A percentile compares a stretch with the other conserved stretches of the same genome.
phyloP scores from a whole-genome alignment of 257 asterid species.

The Plantago ovata region DNA sequence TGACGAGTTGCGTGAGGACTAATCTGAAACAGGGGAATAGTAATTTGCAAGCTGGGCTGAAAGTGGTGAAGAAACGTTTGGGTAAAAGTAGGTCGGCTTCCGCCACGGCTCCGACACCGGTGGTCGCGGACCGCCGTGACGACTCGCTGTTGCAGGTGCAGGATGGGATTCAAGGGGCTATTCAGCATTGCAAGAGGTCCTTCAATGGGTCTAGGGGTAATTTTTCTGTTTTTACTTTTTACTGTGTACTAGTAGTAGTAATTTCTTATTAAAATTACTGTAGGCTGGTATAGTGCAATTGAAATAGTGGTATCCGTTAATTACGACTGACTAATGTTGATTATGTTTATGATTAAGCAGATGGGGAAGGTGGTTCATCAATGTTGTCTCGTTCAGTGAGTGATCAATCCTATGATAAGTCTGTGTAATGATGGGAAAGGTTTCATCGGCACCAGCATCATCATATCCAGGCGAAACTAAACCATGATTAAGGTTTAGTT shows the following conservation, averaged over 20 bases:
- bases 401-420: conserved; percentile 60
- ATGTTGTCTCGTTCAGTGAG: conserved; percentile 55
- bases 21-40: conserved; percentile 41
- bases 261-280: too few relatives aligned
- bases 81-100: conserved; percentile 85
- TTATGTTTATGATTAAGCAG: conserved; percentile 22
- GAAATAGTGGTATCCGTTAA: too few relatives aligned
- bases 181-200: conserved; percentile 83
- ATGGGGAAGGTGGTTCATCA: conserved; percentile 34
- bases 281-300: too few relatives aligned
- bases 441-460: conserved; percentile 20
- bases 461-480: conserved; percentile 28
- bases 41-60: conserved; percentile 59
- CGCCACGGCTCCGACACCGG: conserved; percentile 30
- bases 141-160: conserved; percentile 73
- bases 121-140: conserved; percentile 53
- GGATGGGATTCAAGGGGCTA: conserved; percentile 90
- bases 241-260: not conserved
- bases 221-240: too few relatives aligned
- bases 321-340: not conserved
- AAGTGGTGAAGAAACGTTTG: conserved; percentile 53
- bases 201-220: conserved; percentile 75
- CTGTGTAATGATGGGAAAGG: conserved; percentile 25
- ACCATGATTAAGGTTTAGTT: conserved; percentile 11
- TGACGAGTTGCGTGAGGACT: conserved; percentile 20